These are phyloP conservation scores for Ophiostoma populinum DNA, from an alignment of 2,329 filamentous ascomycete genomes.

Conservation along the genomic window DNA sequence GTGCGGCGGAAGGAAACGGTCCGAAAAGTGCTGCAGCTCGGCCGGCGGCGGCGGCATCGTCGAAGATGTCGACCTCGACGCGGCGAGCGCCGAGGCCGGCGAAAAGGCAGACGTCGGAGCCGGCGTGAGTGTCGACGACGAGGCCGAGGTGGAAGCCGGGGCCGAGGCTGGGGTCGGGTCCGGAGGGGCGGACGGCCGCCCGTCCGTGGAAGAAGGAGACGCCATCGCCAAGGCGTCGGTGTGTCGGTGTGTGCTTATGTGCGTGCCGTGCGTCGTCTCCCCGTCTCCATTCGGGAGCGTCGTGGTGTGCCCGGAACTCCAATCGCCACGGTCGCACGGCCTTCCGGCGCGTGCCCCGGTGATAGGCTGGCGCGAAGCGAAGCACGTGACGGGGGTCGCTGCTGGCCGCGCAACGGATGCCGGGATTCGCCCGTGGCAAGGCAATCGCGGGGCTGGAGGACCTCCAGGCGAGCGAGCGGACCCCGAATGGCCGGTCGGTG, in stretches of 20 bases:
- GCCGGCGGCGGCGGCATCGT: neutral
- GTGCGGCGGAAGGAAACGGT: constrained; percentile 6
- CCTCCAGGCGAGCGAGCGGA: too few relatives aligned
- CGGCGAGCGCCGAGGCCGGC: neutral
- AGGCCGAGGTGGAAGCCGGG: neutral
- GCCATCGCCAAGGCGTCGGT: too few relatives aligned
- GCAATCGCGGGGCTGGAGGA: too few relatives aligned
- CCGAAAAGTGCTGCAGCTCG: constrained; percentile 2
- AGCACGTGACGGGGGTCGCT: constrained; percentile 1
- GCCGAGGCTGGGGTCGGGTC: neutral
- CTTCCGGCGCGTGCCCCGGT: constrained; percentile 6
- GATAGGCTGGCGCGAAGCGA: too few relatives aligned
- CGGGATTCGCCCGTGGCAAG: neutral
- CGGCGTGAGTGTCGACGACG: neutral
- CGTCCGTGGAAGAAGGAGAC: neutral
- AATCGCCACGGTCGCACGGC: constrained; percentile 2
- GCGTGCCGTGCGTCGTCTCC: neutral
- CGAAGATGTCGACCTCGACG: neutral
- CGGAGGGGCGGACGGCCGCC: neutral
- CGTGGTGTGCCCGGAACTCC: neutral
- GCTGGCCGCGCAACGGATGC: neutral
- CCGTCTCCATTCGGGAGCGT: neutral
- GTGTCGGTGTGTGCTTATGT: too few relatives aligned
- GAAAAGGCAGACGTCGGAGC: neutral
- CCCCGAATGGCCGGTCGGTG: too few relatives aligned